Evolutionary conservation across 768 basidiomycete genomes (phyloP).

Genomic region (Artomyces pyxidatus): DNA sequence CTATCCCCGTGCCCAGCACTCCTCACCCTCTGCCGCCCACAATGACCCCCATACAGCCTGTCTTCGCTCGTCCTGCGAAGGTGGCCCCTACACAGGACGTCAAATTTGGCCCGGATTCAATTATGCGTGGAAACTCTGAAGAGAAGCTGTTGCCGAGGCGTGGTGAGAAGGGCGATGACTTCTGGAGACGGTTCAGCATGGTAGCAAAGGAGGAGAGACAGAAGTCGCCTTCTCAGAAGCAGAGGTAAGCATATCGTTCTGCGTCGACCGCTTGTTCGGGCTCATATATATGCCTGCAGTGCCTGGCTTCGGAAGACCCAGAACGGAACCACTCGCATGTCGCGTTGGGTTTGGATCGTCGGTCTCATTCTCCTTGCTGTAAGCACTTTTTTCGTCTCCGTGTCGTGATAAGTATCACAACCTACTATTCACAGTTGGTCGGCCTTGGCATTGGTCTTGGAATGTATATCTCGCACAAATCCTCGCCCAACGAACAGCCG

Average conservation of each 20-base stretch:
- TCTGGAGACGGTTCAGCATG: slow-evolving; percentile 83
- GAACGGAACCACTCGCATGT: slow-evolving; percentile 40
- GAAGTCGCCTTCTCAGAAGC: slow-evolving; percentile 33
- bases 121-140: slow-evolving; percentile 63
- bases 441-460: slow-evolving; percentile 53
- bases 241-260: slow-evolving; percentile 25
- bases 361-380: slow-evolving; percentile 53
- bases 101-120: slow-evolving; percentile 29
- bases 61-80: slow-evolving; percentile 57
- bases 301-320: slow-evolving; percentile 65
- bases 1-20: slow-evolving; percentile 35
- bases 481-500: slow-evolving; percentile 42
- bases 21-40: slow-evolving; percentile 75
- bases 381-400: slow-evolving; percentile 15
- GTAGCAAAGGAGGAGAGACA: slow-evolving; percentile 59
- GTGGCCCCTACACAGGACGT: slow-evolving; percentile 32
- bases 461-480: slow-evolving; percentile 48
- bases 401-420: not conserved
- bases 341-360: slow-evolving; percentile 63
- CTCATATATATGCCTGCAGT: slow-evolving; percentile 24
- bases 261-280: not conserved
- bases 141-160: slow-evolving; percentile 58
- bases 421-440: slow-evolving; percentile 28
- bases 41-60: slow-evolving; percentile 70
- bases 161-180: slow-evolving; percentile 73